Evolutionary conservation across 1,284 basidiomycete genomes (phyloP).

Genomic region (Fomitopsis betulina): DNA sequence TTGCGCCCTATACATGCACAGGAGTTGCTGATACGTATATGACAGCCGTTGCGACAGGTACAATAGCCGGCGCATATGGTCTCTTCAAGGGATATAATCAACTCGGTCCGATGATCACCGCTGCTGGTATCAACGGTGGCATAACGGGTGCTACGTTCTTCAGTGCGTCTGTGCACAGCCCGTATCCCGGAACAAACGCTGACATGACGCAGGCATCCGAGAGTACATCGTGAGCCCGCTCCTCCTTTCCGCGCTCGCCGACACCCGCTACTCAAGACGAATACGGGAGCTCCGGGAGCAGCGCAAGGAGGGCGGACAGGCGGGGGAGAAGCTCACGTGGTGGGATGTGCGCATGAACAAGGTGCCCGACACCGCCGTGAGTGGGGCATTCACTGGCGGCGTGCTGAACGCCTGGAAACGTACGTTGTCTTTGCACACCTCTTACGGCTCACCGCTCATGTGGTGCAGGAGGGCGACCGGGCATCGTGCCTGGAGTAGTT

Average conservation of each 20-base stretch:
- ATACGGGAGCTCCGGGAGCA: constrained; percentile 31
- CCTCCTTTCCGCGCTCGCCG: constrained; percentile 33
- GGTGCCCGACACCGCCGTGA: constrained; percentile 57
- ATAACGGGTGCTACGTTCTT: constrained; percentile 68
- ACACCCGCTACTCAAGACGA: constrained; percentile 31
- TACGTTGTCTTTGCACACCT: constrained; percentile 22
- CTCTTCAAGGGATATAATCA: constrained; percentile 36
- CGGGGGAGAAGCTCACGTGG: constrained; percentile 30
- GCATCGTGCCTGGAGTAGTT: constrained; percentile 46
- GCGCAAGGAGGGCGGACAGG: constrained; percentile 13
- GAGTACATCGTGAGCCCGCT: constrained; percentile 62
- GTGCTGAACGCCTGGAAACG: constrained; percentile 42
- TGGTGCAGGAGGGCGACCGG: constrained; percentile 35
- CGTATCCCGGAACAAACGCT: background rate
- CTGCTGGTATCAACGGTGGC: constrained; percentile 62
- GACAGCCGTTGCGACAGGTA: constrained; percentile 45
- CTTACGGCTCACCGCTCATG: background rate
- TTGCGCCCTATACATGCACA: constrained; percentile 8
- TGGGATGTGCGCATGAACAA: constrained; percentile 50
- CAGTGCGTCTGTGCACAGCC: constrained; percentile 37
- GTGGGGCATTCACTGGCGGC: constrained; percentile 60
- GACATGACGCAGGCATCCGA: constrained; percentile 45
- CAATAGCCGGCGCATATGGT: constrained; percentile 51
- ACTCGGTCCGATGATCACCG: constrained; percentile 37
- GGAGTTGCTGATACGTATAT: constrained; percentile 18